Base-by-base conservation (phyloP, 805 yeast genomes). In the Lachancea dasiensis region DNA sequence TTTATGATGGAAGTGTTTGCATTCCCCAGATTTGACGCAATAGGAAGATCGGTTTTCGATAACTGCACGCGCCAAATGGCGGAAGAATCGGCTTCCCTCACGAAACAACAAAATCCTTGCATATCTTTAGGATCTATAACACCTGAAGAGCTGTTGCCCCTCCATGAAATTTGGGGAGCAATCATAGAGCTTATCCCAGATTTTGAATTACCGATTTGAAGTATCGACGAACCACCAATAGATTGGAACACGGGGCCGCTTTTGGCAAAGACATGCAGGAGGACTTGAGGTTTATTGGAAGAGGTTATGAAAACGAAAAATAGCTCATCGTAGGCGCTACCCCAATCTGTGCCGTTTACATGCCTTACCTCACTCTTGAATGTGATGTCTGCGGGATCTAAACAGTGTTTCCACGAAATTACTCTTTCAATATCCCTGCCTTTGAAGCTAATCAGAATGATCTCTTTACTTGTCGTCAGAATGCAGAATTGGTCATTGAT, bases 351-450 rank as follows among this genome's bases (percentile, higher is more conserved):
- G 9, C 31, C 29, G 3, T 47, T 49, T 3, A 55, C 27, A 7
- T 50, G 38, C 9, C 60, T 52, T 2, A 69, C 51, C 2, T 54
- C 45, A 37, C 81, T 39, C 36, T 54, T 61, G 38, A 79, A 47
- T 0, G 85, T 68, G 1, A 72, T 69, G 47, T 85, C 95, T 1
- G 54, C 45, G 6, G 71, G 66, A 29, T 70, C 69, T 16, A 82
- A 57, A 43, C 62, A 73, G 56, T 86, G 95, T 43, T 79, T 81
- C 89, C 94, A 83, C 0, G 89, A 72, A 1, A 86, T 50, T 2
- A 74, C 42, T 40, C 82, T 67, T 21, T 60, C 60, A n/a, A 75
- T 51, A 3, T 60, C 56, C 6, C 45, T 51, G 1, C 61, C 58
- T 11, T 46, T 38, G 9, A 64, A 44, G 14, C 58, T 64, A 14